phyloP scores from a whole-genome alignment of 2,329 filamentous ascomycete genomes.

The Fusarium coicis region DNA sequence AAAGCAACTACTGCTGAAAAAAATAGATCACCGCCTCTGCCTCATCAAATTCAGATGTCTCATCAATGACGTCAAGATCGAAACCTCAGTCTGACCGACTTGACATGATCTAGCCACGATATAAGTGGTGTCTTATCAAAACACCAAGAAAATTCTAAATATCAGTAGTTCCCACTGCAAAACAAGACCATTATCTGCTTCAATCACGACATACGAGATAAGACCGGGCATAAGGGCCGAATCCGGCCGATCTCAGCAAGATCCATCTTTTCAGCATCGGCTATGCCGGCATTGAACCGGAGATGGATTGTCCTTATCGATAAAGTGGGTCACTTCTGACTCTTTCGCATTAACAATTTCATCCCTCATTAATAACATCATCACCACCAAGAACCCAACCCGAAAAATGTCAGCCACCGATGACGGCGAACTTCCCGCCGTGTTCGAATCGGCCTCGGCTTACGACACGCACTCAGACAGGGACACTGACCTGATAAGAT shows the following conservation, averaged over 20 bases:
- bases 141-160: background rate
- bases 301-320: slow-evolving; percentile 16
- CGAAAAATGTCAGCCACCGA: slow-evolving; percentile 17
- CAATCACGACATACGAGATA: background rate
- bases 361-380: background rate
- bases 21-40: too few species aligned
- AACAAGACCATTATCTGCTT: background rate
- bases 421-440: slow-evolving; percentile 22
- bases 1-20: too few species aligned
- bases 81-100: background rate
- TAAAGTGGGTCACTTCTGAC: slow-evolving; percentile 3
- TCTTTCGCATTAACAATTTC: slow-evolving; percentile 6
- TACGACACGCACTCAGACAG: slow-evolving; percentile 22
- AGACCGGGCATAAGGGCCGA: slow-evolving; percentile 2
- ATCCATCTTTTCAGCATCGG: slow-evolving; percentile 9
- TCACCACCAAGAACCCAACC: background rate
- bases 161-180: background rate
- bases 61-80: background rate
- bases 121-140: background rate
- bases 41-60: too few species aligned
- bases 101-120: background rate
- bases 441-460: slow-evolving; percentile 13
- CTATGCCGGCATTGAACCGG: slow-evolving; percentile 17
- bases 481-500: slow-evolving; percentile 10
- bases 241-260: background rate